Conservation (phyloP, 148 eudicot genomes). For the Nepenthes mirabilis region DNA sequence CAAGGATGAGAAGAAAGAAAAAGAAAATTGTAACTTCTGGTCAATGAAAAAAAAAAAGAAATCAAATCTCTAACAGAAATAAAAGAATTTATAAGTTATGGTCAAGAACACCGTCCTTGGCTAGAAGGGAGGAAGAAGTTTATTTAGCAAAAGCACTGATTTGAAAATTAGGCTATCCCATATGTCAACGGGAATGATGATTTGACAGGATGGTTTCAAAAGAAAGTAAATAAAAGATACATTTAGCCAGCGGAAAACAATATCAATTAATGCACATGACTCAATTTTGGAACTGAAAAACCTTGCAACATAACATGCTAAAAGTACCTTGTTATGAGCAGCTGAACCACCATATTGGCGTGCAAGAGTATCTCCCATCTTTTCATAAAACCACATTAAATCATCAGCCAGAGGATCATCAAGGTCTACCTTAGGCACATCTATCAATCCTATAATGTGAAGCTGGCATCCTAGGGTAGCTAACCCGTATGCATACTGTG, state of each 20-base stretch:
- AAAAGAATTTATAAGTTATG: too few relatives aligned
- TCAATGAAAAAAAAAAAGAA: too few relatives aligned
- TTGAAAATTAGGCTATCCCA: too few relatives aligned
- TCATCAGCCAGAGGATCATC: slow-evolving; percentile 65
- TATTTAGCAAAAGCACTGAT: too few relatives aligned
- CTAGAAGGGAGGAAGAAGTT: too few relatives aligned
- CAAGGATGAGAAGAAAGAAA: too few relatives aligned
- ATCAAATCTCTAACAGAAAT: too few relatives aligned
- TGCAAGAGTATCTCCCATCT: slow-evolving; percentile 94
- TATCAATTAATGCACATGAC: not conserved
- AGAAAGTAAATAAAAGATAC: not conserved
- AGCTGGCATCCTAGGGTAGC: slow-evolving; percentile 80
- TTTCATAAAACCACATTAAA: slow-evolving; percentile 71
- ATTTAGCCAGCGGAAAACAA: not conserved
- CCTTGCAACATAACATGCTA: slow-evolving; percentile 1
- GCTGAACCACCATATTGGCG: slow-evolving; percentile 96
- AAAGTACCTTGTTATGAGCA: slow-evolving; percentile 82
- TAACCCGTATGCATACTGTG: slow-evolving; percentile 88
- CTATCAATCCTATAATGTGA: slow-evolving; percentile 45
- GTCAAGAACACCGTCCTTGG: too few relatives aligned
- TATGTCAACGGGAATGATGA: too few relatives aligned
- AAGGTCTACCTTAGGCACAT: slow-evolving; percentile 51
- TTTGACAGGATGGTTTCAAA: too few relatives aligned
- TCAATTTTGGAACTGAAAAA: not conserved
- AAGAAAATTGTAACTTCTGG: too few relatives aligned